These are phyloP conservation scores for Corynespora cassiicola DNA, from an alignment of 2,329 filamentous ascomycete species.

Conservation along the genomic window DNA sequence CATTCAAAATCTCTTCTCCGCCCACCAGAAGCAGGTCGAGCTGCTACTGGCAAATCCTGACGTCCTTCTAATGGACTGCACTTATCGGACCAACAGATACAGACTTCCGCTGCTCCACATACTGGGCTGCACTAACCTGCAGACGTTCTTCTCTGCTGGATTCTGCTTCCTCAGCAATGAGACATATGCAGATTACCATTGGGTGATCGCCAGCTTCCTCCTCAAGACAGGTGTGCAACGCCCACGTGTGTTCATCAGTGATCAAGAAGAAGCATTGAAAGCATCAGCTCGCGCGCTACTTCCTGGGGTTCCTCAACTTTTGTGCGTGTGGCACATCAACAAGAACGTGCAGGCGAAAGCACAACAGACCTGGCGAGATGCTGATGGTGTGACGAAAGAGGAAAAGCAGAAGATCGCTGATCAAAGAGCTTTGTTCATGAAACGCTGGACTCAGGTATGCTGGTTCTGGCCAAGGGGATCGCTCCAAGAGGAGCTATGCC, in stretches of 20 bases:
- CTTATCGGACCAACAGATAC: constrained; percentile 15
- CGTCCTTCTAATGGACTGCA: constrained; percentile 17
- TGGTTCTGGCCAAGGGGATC: not conserved
- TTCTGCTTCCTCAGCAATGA: constrained; percentile 18
- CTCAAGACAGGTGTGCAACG: constrained; percentile 16
- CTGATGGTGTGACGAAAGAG: constrained; percentile 14
- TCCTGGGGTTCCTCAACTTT: constrained; percentile 13
- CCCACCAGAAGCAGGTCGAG: constrained; percentile 15
- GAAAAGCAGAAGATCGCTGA: constrained; percentile 14
- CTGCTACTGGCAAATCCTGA: constrained; percentile 16
- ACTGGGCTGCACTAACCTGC: constrained; percentile 16
- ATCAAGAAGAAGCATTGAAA: constrained; percentile 18
- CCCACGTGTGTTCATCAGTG: constrained; percentile 16
- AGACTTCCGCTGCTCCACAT: constrained; percentile 16
- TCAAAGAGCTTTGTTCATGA: constrained; percentile 13
- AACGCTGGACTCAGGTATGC: constrained; percentile 16
- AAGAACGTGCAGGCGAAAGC: constrained; percentile 20
- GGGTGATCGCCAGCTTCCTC: constrained; percentile 16
- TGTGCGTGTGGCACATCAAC: constrained; percentile 17
- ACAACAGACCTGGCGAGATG: constrained; percentile 14
- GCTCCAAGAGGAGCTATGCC: not conserved
- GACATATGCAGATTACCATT: constrained; percentile 15
- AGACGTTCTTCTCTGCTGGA: constrained; percentile 20
- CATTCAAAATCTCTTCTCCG: constrained; percentile 18
- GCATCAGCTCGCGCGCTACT: constrained; percentile 11